Base-by-base conservation (phyloP, 2,329 filamentous ascomycete species). In the Orbilia brochopaga region DNA sequence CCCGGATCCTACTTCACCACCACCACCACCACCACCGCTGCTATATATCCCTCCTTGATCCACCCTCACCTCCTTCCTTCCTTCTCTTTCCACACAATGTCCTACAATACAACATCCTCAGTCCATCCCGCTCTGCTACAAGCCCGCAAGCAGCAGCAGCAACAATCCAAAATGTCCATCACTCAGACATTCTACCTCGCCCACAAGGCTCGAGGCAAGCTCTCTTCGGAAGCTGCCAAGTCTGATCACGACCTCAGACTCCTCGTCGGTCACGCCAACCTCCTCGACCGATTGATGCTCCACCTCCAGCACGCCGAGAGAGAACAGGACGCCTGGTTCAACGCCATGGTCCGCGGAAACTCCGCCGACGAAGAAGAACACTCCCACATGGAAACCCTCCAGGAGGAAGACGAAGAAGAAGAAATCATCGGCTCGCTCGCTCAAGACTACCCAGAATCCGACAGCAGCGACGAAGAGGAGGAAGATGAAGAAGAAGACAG, bases 111-210 rank as follows among this genome's bases (percentile, higher is more conserved):
- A 11, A 51, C 23, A 19, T 27, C 17, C 2, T 27, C 46, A 7
- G 19, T 69, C 23, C 65, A 69, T 32, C 65, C 65, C 35, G 57
- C 65, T 30, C 15, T 63, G 46, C 40, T 69, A 63, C 65, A 69
- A 69, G 53, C 58, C 53, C 65, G 58, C 48, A 69, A 70, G 59
- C 63, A 42, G 37, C 37, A 42, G 58, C 50, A 44, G 42, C 37
- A 70, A 64, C 44, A 63, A 64, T 59, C 66, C 19, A 92, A 89
- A 83, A 97, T 97, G 94, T 95, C 90, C 80, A 89, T 97, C 83
- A 95, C 93, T 27, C 92, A 97, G 83, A 97, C 93, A 74, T 99
- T 97, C 89, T 96, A 91, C 84, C 89, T 97, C 78, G 94, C 94
- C 80, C 92, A 96, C 85, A 93, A 92, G 82, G 94, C 94, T 79